These are phyloP conservation scores for Antitrichia curtipendula DNA, from an alignment of 225 moss, liverwort and hornwort genomes.

Conservation along the genomic window DNA sequence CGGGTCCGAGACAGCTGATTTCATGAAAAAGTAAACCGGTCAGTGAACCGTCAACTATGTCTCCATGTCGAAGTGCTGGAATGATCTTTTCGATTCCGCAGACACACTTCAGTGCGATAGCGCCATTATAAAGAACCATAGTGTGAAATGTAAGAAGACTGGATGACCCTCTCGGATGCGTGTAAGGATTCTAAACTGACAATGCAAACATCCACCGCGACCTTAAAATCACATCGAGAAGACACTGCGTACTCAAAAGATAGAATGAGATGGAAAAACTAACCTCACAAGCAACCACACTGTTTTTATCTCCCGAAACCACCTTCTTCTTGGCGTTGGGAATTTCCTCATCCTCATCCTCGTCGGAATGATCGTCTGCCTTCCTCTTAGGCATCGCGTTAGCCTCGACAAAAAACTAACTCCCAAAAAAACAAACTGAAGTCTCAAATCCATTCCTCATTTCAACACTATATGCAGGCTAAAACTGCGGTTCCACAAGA, in stretches of 20 bases:
- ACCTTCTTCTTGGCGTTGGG: neutral
- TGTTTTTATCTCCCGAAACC: neutral
- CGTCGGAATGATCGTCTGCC: neutral
- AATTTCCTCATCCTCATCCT: neutral
- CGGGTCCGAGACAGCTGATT: conserved; percentile 16
- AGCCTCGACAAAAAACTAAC: neutral
- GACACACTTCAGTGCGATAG: neutral
- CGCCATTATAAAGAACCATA: neutral
- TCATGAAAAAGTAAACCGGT: neutral
- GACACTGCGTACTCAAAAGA: neutral
- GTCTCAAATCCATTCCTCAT: neutral
- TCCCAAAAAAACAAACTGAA: neutral
- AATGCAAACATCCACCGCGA: neutral
- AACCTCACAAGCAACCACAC: neutral
- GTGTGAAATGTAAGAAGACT: neutral
- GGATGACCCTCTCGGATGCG: neutral
- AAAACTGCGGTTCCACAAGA: neutral
- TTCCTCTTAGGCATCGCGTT: neutral
- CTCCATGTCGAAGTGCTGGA: neutral
- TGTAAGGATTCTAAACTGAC: neutral
- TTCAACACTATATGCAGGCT: neutral
- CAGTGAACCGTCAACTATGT: neutral
- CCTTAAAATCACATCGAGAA: neutral
- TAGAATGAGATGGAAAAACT: neutral
- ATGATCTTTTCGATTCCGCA: neutral